Base-by-base conservation (phyloP, 148 eudicot species). In the Spergularia marina region DNA sequence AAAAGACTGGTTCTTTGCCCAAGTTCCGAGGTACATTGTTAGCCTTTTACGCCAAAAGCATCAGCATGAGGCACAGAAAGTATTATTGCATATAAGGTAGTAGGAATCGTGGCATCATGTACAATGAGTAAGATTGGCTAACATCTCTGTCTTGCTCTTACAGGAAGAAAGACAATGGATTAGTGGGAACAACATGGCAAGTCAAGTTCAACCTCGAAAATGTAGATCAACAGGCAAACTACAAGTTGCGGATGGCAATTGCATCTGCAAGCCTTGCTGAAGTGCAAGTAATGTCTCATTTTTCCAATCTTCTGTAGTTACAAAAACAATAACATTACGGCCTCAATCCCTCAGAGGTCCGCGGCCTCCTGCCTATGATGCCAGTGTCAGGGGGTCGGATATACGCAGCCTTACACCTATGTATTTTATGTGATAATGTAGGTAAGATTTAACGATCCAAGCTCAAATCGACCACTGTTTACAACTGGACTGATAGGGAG, bases 1-100 rank as follows among this genome's bases (percentile, higher is more conserved):
- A 62, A 88, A 80, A 71, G 96, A 93, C 76, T 93, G 98, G 98
- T 93, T 93, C 82, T 93, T 84, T 81, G 91, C 97, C 82, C 98
- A 93, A 76, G 92, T 89, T 74, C 80, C 87, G 82, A 93, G 96
- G 98, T 91, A 73, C 2, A 34, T 18, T 11, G 7, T 39, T 70
- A 10, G 14, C 3, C 11, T 53, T 53, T 70, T 34, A 9, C 13
- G 72, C 39, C 17, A 14, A 52, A 58, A 23, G 10, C 4, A 49
- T 9, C 14, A 13, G 30, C 62, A 39, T 52, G 21, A 36, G 55
- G 53, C 49, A 56, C 14, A 44, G 13, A 21, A 66, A 54, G 39
- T 15, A 21, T 56, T 12, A 39, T 36, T 7, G 23, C 16, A 62
- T 62, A 11, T 15, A 21, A 62, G 12, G 34, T 49, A 49, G 25